Evolutionary conservation across 75 land plant species (phyloP).

Genomic region (Adiantum capillusveneris): DNA sequence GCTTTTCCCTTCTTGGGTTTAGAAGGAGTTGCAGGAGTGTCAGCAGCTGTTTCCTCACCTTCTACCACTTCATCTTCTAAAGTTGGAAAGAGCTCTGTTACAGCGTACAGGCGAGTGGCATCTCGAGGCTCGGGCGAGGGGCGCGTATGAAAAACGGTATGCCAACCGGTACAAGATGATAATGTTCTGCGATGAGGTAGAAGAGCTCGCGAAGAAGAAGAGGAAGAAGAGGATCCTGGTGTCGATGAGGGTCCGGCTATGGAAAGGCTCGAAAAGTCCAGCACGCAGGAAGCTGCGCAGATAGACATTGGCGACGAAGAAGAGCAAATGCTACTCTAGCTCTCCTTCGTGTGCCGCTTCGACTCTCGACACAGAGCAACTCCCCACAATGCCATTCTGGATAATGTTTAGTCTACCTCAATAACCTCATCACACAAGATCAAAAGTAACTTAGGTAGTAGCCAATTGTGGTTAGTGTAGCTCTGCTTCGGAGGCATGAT

Average conservation of each 20-base stretch:
- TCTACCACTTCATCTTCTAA: slow-evolving; percentile 19
- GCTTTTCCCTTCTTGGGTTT: slow-evolving; percentile 95
- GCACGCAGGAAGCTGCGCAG: neutral
- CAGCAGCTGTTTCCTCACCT: slow-evolving; percentile 10
- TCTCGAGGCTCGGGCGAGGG: neutral
- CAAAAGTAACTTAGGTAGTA: too few relatives aligned
- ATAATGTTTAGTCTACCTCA: too few relatives aligned
- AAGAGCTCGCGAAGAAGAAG: neutral
- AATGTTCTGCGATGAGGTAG: neutral
- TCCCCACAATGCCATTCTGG: too few relatives aligned
- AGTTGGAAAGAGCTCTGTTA: slow-evolving; percentile 23
- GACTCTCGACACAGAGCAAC: too few relatives aligned
- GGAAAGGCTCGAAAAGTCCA: neutral
- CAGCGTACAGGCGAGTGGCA: slow-evolving; percentile 1
- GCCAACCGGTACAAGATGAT: neutral
- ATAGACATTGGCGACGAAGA: neutral
- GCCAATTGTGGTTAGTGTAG: too few relatives aligned
- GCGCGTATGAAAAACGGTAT: neutral
- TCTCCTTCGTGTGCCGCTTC: too few relatives aligned
- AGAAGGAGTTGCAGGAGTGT: slow-evolving; percentile 16
- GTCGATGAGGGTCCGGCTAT: slow-evolving; percentile 1
- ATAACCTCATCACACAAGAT: too few relatives aligned
- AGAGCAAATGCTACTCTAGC: neutral
- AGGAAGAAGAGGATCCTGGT: neutral
- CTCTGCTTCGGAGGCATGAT: too few relatives aligned